Conservation (phyloP, 148 eudicot species). For the Rhododendron vialii region DNA sequence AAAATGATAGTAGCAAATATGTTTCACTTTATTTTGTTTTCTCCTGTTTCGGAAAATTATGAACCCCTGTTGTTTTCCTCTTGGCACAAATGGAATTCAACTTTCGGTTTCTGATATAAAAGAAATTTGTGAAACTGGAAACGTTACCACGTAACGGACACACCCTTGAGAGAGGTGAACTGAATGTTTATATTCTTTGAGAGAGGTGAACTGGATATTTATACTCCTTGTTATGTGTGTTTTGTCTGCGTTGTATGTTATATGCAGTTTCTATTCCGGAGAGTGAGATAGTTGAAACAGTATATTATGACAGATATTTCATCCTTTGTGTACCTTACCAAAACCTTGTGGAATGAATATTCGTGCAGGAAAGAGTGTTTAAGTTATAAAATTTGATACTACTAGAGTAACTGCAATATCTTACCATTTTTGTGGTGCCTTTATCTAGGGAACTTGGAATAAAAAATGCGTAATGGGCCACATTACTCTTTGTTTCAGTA, state of each 20-base stretch:
- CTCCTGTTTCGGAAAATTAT: not conserved
- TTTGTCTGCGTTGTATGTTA: not conserved
- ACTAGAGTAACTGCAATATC: not conserved
- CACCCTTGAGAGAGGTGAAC: conserved; percentile 3
- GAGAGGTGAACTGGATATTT: not conserved
- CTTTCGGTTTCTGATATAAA: not conserved
- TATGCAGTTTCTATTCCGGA: not conserved
- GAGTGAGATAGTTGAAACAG: not conserved
- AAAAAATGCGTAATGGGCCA: not conserved
- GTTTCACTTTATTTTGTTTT: not conserved
- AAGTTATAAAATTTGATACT: not conserved
- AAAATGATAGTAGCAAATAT: not conserved
- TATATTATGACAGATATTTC: not conserved
- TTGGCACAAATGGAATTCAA: not conserved
- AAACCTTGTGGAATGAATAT: not conserved
- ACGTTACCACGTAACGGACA: not conserved
- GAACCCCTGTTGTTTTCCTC: not conserved
- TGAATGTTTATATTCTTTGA: not conserved
- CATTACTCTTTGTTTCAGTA: not conserved
- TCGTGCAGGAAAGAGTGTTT: not conserved
- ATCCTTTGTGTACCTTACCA: not conserved
- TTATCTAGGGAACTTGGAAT: not conserved
- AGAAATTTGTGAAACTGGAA: not conserved
- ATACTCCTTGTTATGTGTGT: not conserved
- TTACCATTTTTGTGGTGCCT: not conserved